Evolutionary conservation across 202 grass and related monocot species (phyloP), one percentile per base, ranked within the genome.

Genomic region (Carex sylvatica): DNA sequence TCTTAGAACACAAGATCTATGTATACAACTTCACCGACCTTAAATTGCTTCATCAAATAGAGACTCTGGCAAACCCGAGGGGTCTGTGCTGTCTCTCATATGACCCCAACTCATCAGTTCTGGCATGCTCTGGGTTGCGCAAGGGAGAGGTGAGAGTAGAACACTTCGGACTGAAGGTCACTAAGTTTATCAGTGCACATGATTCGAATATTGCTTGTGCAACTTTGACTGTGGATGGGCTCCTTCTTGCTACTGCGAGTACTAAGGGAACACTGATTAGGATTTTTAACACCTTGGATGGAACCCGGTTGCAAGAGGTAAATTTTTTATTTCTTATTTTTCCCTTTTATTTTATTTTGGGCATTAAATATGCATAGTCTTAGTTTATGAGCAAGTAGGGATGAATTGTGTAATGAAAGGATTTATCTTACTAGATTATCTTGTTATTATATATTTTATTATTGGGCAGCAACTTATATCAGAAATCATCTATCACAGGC

Each of bases 281-380:
- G 88, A 99, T 99, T 89, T 99, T 99, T 79, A 99, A 99, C 82
- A 99, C 96, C 36, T 79, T 97, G 83, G 73, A 93, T 75, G 85
- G 88, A 9, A 91, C 88, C 1, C 88, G 80, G 0, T 61, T 97
- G 85, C 93, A 97, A 74, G 88, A 97, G 93, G 93, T 92, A 61
- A 31, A 66, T 33, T 35, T 24, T 70, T 14, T 26, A 51, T 75
- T 51, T 76, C 4, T 53, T 31, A 6, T 31, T 3, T 75, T 75
- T 13, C 6, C 46, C 5, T 75, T 53, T 22, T 47, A 71, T 71
- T 71, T 23, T 38, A 13, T 71, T 36, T n/a, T 75, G 14, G 5
- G 22, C 14, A 73, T 72, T 42, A 13, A 52, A 73, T 73, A 52
- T 73, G 24, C 19, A 24, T 28, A 0, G 26, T 10, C 53, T 53